Base-by-base conservation (phyloP, 1,284 basidiomycete species). In the Ustanciosporium gigantosporum region DNA sequence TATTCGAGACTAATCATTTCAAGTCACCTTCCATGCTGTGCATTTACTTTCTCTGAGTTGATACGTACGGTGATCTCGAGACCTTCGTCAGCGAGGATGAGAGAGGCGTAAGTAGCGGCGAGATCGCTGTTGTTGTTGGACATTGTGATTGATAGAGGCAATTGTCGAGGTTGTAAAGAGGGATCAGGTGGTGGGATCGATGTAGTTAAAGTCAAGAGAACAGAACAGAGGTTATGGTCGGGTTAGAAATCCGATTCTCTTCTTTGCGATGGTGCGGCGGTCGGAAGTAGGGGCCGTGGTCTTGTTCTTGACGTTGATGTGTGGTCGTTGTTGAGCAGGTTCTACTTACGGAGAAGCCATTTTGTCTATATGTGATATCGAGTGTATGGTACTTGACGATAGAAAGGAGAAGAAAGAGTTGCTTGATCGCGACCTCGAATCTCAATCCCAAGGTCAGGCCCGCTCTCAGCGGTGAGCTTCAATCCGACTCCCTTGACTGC, bases 41-140 rank as follows among this genome's bases (percentile, higher is more conserved):
- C n/a, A n/a, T n/a, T n/a, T n/a, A n/a, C n/a, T n/a, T n/a, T n/a
- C n/a, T n/a, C n/a, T n/a, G n/a, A n/a, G n/a, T n/a, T n/a, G 16
- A 68, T 71, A 87, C 89, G 77, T 79, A 91, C 89, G 70, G 93
- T 90, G 50, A 98, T 86, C 21, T 87, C 91, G 25, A 97, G 91
- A 20, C 93, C 94, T 6, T 84, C 83, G 36, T 96, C 85, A 35
- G 97, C 91, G 11, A 93, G 91, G 17, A 91, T 73, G 36, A 98
- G 83, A 3, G 90, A 85, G 23, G 88, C 76, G 20, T 92, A 92
- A 88, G 78, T 79, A 79, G 52, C 74, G 76, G 73, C 67, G 58
- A 77, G 74, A 47, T 76, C 73, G 55, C 58, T 66, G 37, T 58
- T 42, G 44, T 29, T 9, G n/a, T 29, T 9, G 17, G 20, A 29